Evolutionary conservation across 2,329 filamentous ascomycete genomes (phyloP), one percentile per base, ranked within the genome.

Genomic region (Calonectria ilicicola): DNA sequence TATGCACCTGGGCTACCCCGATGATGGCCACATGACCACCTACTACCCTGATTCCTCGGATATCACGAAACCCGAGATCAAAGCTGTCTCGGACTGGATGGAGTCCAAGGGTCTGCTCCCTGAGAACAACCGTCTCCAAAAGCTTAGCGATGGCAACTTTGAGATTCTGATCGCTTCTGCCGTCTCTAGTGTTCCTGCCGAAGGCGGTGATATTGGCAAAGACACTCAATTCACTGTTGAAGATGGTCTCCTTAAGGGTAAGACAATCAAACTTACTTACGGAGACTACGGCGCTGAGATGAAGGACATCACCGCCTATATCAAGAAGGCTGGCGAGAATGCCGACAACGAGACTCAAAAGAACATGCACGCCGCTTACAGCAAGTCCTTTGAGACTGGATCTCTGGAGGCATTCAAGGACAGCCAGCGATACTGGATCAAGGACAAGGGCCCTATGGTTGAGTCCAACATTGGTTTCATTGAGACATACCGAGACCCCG

Each of bases 381-480:
- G 90, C 72, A 91, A 92, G 77, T 95, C 94, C 0, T 97, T 97
- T 78, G 88, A 90, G 65, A 89, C 89, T 26, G 95, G 95, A 44
- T 95, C 93, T 27, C 87, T 96, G 62, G 88, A 94, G 74, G 91
- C 91, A 15, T 96, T 94, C 87, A 96, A 96, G 83, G 91, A 96
- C 81, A 93, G 92, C 75, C 94, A 97, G 83, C 89, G 93, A 75
- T 90, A 89, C 79, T 97, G 95, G 95, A 95, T 97, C 76, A 91
- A 92, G 80, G 94, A 97, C 81, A 94, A 95, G 82, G 92, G 93
- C 23, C 95, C 95, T 5, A 91, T 90, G 84, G 91, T 97, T 40
- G 94, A 97, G 84, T 93, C 90, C 53, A 95, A 96, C 82, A 90
- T 96, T 77, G 94, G 94, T 1, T 97, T 97, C 81, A 93, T 97